Evolutionary conservation across 2,329 filamentous ascomycete species (phyloP).

Genomic region (Epichloe elymi): DNA sequence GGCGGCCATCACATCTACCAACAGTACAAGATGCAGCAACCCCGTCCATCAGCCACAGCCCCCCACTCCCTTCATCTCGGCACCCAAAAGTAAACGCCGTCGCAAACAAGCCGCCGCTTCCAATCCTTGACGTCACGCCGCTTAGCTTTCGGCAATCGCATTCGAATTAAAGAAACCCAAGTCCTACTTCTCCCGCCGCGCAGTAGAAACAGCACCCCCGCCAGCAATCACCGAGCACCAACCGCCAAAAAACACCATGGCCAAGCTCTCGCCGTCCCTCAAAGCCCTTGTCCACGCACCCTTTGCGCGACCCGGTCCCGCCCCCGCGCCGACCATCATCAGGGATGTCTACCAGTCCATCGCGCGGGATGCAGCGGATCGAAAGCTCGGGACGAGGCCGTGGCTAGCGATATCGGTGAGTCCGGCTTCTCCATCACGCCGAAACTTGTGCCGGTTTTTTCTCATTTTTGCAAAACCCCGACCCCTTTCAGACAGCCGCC

Average conservation of each 20-base stretch:
- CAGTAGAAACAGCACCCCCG: not conserved
- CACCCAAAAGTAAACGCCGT: not conserved
- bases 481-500: constrained; percentile 48
- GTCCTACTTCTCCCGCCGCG: not conserved
- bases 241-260: constrained; percentile 33
- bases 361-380: constrained; percentile 46
- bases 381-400: constrained; percentile 47
- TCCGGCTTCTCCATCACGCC: not conserved
- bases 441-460: not conserved
- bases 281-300: constrained; percentile 64
- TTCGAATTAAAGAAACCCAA: not conserved
- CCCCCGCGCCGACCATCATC: constrained; percentile 51
- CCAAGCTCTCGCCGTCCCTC: constrained; percentile 57
- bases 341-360: constrained; percentile 51
- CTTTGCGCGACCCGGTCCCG: constrained; percentile 50
- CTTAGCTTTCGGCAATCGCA: not conserved
- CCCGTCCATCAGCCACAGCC: not conserved
- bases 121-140: not conserved
- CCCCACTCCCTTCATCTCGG: not conserved
- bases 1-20: too few species aligned
- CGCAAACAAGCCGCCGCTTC: not conserved
- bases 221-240: too few species aligned
- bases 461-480: not conserved
- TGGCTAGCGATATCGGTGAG: constrained; percentile 55
- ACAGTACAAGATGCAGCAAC: constrained; percentile 8